Evolutionary conservation across 73 alveolate genomes (phyloP).

Genomic region (Tetrahymena malaccensis): DNA sequence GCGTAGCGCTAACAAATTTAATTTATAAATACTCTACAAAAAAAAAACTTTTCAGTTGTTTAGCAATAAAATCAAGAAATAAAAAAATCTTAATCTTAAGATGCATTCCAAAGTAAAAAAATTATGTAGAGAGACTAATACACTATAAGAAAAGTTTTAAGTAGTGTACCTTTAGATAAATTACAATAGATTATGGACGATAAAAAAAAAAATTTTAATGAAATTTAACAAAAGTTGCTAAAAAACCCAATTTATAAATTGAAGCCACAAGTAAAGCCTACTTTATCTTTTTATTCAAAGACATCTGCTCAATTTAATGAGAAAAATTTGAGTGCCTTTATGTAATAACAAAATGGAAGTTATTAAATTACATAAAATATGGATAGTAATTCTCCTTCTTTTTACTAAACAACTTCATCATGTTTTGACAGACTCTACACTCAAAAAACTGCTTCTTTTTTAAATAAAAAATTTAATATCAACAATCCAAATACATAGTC

Average conservation of each 20-base stretch:
- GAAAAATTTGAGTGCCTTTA: neutral
- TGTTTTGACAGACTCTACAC: neutral
- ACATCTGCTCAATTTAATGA: neutral
- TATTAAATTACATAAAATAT: neutral
- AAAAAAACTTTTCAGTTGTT: neutral
- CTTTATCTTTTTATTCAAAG: neutral
- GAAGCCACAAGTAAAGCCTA: neutral
- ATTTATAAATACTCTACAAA: neutral
- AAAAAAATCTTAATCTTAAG: neutral
- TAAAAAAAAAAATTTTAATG: neutral
- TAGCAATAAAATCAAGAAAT: neutral
- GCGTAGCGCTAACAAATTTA: neutral
- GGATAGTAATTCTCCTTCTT: neutral
- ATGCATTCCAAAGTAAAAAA: neutral
- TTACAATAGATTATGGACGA: neutral
- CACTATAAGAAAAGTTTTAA: neutral
- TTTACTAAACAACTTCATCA: neutral
- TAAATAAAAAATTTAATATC: neutral
- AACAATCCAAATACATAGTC: neutral
- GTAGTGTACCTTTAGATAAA: neutral
- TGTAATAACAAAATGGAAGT: neutral
- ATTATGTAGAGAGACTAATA: neutral
- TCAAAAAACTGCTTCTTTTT: neutral
- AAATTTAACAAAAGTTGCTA: neutral
- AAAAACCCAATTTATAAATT: neutral